A percentile compares a stretch with the other conserved stretches of the same genome.
Conservation (phyloP, 257 asterid species). For the Solanum phureja region DNA sequence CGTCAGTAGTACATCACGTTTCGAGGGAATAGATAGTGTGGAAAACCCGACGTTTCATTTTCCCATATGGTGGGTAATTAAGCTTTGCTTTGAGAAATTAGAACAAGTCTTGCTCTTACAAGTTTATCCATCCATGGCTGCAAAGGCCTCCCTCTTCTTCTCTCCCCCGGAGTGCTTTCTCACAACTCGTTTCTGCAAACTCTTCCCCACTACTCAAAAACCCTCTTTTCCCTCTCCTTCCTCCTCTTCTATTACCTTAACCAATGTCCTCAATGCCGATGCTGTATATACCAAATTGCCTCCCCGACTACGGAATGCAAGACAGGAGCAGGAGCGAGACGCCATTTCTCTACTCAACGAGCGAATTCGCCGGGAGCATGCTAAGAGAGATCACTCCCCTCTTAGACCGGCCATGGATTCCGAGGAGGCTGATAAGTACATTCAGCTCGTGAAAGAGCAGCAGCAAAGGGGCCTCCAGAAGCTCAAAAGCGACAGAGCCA, state of each 20-base stretch:
- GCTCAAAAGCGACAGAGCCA: constrained; percentile 45
- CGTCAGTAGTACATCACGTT: background rate
- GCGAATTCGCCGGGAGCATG: constrained; percentile 67
- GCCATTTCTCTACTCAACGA: constrained; percentile 56
- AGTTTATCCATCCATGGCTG: background rate
- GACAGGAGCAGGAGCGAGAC: constrained; percentile 34
- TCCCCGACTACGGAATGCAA: constrained; percentile 10
- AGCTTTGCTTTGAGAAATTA: background rate
- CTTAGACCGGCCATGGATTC: constrained; percentile 52
- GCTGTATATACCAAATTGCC: constrained; percentile 10
- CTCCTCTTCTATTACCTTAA: background rate
- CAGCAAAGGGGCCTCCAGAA: constrained; percentile 90
- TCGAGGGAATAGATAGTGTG: background rate
- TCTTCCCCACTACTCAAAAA: background rate
- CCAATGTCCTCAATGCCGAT: background rate
- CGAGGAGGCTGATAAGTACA: constrained; percentile 76
- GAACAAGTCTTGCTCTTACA: background rate
- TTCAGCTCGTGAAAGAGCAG: constrained; percentile 75
- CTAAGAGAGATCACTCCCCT: constrained; percentile 44
- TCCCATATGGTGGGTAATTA: background rate
- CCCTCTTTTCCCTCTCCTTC: background rate
- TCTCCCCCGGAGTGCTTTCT: background rate
- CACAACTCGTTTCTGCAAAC: background rate
- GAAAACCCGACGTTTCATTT: background rate
- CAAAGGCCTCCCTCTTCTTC: constrained; percentile 1